Percentiles rank a stretch among this genome's conserved stretches.
Evolutionary conservation across 2,329 filamentous ascomycete species (phyloP).

Genomic region (Boeremia exigua): DNA sequence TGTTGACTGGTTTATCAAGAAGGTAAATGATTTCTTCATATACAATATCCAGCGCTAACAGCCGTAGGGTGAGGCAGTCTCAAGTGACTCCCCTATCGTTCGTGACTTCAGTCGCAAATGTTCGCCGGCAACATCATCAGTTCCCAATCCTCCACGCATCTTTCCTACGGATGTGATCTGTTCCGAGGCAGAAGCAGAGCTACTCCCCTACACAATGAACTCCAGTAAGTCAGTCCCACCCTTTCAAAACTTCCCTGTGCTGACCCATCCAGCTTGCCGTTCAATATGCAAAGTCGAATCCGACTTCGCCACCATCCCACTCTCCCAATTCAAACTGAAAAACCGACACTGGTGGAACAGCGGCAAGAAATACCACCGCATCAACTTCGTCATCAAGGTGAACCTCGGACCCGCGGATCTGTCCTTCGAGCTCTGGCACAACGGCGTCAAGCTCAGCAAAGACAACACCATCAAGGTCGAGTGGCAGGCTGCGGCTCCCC

Average conservation of each 20-base stretch:
- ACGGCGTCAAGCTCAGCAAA: conserved; percentile 43
- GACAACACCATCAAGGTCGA: conserved; percentile 47
- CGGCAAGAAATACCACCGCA: conserved; percentile 36
- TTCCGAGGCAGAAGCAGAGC: conserved; percentile 21
- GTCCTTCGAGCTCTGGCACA: conserved; percentile 49
- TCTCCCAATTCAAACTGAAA: conserved; percentile 22
- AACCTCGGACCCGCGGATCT: conserved; percentile 49
- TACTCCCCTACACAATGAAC: conserved; percentile 7
- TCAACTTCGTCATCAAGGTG: conserved; percentile 48
- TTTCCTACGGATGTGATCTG: conserved; percentile 31
- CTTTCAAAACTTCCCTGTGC: neutral
- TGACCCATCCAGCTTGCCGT: conserved; percentile 29
- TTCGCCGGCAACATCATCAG: conserved; percentile 21
- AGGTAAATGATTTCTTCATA: neutral
- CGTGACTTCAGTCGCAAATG: conserved; percentile 32
- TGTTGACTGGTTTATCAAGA: conserved; percentile 48
- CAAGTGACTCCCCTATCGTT: conserved; percentile 24
- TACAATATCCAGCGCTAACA: neutral
- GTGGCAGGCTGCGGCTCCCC: conserved; percentile 33
- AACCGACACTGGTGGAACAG: conserved; percentile 24
- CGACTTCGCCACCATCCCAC: conserved; percentile 2
- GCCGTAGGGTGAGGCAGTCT: conserved; percentile 23
- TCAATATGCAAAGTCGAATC: conserved; percentile 45
- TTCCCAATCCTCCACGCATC: conserved; percentile 22
- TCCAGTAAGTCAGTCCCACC: neutral